A percentile compares a stretch with the other conserved stretches of the same genome.
These are phyloP conservation scores for Myotisia sp. DNA, from an alignment of 2,329 filamentous ascomycete species.

Conservation along the genomic window DNA sequence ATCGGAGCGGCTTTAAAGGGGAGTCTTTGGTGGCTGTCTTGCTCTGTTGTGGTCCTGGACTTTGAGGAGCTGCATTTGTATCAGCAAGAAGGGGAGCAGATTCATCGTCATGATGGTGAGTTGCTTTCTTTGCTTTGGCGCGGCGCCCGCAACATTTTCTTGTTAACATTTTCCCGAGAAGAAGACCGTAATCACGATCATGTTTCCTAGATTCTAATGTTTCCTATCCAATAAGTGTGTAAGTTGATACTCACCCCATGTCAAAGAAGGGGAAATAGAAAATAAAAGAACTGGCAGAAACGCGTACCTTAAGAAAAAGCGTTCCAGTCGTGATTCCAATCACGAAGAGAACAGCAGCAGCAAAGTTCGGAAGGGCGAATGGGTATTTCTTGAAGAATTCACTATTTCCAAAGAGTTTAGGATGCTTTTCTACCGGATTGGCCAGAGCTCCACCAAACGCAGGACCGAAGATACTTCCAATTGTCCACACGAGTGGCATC, in stretches of 20 bases:
- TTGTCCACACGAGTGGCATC: slow-evolving; percentile 82
- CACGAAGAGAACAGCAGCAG: slow-evolving; percentile 62
- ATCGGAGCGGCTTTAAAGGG: slow-evolving; percentile 16
- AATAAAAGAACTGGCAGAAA: too few relatives aligned
- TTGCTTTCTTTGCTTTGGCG: slow-evolving; percentile 11
- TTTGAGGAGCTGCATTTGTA: slow-evolving; percentile 1
- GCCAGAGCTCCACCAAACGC: slow-evolving; percentile 77
- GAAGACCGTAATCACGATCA: slow-evolving; percentile 58
- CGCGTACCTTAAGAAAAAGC: slow-evolving; percentile 56
- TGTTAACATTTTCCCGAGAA: slow-evolving; percentile 54
- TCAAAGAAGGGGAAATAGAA: too few relatives aligned
- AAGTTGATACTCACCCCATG: too few relatives aligned
- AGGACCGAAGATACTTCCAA: slow-evolving; percentile 78
- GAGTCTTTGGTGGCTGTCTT: slow-evolving; percentile 20
- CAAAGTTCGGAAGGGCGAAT: slow-evolving; percentile 70
- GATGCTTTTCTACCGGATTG: slow-evolving; percentile 62
- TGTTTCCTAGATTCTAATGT: slow-evolving; percentile 60
- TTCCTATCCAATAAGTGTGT: slow-evolving; percentile 44
- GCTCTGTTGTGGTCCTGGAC: slow-evolving; percentile 10
- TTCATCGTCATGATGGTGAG: slow-evolving; percentile 17
- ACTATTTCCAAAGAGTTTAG: slow-evolving; percentile 51
- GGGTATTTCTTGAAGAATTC: slow-evolving; percentile 62
- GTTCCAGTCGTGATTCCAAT: slow-evolving; percentile 58
- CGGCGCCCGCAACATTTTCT: slow-evolving; percentile 22
- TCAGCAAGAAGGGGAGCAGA: slow-evolving; percentile 21